Evolutionary conservation across 2,329 filamentous ascomycete genomes (phyloP), one percentile per base, ranked within the genome.

Genomic region (Pezicula carpinea): DNA sequence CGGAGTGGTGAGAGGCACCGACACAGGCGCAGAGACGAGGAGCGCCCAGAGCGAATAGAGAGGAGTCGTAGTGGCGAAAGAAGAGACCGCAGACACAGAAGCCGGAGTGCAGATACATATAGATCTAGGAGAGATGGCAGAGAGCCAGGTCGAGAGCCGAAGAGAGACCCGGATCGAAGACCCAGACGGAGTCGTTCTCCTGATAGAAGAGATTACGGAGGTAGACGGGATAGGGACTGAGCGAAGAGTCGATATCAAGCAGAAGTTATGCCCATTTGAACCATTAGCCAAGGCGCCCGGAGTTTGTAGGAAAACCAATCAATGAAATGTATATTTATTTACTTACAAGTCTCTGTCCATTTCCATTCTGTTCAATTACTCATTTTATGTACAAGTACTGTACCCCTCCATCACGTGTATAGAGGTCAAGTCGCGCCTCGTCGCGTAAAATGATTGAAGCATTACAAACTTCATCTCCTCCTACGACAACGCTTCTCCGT

Each of bases 11-110:
- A 59, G 8, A 50, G 57, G 22, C 48, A 59, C 50, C 41, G 54
- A 35, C 47, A 55, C 42, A 48, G 50, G 33, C 51, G 51, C 14
- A 50, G 49, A 43, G 47, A 44, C 31, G 58, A 62, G 17, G 53
- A 58, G 14, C 43, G 33, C 6, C 19, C 31, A n/a, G 29, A 34
- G 19, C 22, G 31, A 15, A 50, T 55, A 39, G 43, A 53, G 13
- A 50, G 61, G 50, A 60, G 55, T 44, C 53, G 55, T 33, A 65
- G 59, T 53, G 48, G 46, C 15, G 57, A 59, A 13, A 48, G 52
- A 34, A 52, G 44, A 34, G 51, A 56, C 7, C 51, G 52, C 26
- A 53, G 51, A 53, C 40, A 61, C 49, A 56, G 59, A 43, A 64
- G 51, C 31, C 44, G 55, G 44, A 58, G 62, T 46, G 55, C 58